phyloP scores from a whole-genome alignment of 805 yeast species.

The Saccharomycopsis synnaedendra region DNA sequence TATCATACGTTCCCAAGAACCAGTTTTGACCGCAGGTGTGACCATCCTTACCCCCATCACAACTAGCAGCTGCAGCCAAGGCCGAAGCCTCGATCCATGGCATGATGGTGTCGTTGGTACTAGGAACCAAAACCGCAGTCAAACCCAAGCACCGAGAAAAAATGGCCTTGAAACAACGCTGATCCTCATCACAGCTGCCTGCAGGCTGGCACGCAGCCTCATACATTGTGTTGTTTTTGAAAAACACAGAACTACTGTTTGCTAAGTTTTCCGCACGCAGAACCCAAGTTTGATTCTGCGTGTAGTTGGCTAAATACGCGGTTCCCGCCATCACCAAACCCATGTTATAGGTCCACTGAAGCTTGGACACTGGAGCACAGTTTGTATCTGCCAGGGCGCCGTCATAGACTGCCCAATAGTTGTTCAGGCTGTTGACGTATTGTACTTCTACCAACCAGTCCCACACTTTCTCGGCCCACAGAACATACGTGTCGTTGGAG shows the following conservation, averaged over 20 bases:
- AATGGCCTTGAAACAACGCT: slow-evolving; percentile 85
- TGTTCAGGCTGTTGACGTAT: slow-evolving; percentile 30
- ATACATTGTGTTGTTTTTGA: slow-evolving; percentile 46
- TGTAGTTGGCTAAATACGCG: slow-evolving; percentile 69
- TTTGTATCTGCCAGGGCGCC: slow-evolving; percentile 51
- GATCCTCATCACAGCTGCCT: slow-evolving; percentile 68
- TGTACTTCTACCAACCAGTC: slow-evolving; percentile 60
- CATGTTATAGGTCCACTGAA: slow-evolving; percentile 81
- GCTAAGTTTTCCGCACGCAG: slow-evolving; percentile 45
- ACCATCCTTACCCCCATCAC: slow-evolving; percentile 82
- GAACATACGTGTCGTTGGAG: slow-evolving; percentile 58
- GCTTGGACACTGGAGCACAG: slow-evolving; percentile 47
- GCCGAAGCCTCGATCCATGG: slow-evolving; percentile 37
- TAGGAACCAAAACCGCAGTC: slow-evolving; percentile 64
- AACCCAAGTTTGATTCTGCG: slow-evolving; percentile 57
- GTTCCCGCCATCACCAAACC: slow-evolving; percentile 71
- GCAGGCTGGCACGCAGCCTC: slow-evolving; percentile 77
- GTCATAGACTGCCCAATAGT: slow-evolving; percentile 46
- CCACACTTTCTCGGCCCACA: slow-evolving; percentile 66
- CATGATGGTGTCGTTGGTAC: slow-evolving; percentile 24
- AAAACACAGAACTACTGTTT: slow-evolving; percentile 44
- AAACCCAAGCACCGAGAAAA: slow-evolving; percentile 63
- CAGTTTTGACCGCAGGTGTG: slow-evolving; percentile 85
- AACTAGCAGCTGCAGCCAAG: slow-evolving; percentile 64
- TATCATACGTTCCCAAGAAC: slow-evolving; percentile 62